Conservation (phyloP, 495 filamentous ascomycete genomes). For the Amphirosellinia nigrospora region DNA sequence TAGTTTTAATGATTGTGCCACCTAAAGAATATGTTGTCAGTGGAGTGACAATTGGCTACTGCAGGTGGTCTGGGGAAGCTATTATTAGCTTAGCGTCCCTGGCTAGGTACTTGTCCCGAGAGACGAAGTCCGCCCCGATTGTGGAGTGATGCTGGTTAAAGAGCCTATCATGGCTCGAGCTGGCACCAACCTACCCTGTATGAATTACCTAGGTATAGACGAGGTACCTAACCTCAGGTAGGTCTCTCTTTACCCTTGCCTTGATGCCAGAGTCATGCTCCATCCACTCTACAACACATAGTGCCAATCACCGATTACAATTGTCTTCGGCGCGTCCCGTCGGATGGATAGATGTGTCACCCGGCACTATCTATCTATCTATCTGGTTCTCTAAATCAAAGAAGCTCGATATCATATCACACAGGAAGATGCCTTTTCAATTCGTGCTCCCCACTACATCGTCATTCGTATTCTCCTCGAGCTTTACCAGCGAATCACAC, state of each 20-base stretch:
- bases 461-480: conserved; percentile 74
- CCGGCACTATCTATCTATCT: not conserved
- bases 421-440: conserved; percentile 77
- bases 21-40: not conserved
- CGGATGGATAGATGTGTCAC: not conserved
- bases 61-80: conserved; percentile 1
- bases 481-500: conserved; percentile 73
- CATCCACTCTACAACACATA: not conserved
- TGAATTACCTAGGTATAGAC: too few species aligned
- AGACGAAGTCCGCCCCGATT: not conserved
- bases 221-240: too few species aligned
- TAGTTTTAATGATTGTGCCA: not conserved
- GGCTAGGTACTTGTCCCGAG: not conserved
- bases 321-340: not conserved
- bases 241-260: too few species aligned
- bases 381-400: not conserved
- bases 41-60: not conserved
- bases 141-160: not conserved
- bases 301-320: not conserved
- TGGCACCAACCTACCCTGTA: too few species aligned
- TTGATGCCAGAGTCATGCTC: not conserved
- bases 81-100: conserved; percentile 11
- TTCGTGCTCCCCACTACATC: conserved; percentile 87
- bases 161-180: not conserved
- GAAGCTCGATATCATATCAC: too few species aligned